Base-by-base conservation (phyloP, 805 yeast species). In the Metschnikowia gelsemii region DNA sequence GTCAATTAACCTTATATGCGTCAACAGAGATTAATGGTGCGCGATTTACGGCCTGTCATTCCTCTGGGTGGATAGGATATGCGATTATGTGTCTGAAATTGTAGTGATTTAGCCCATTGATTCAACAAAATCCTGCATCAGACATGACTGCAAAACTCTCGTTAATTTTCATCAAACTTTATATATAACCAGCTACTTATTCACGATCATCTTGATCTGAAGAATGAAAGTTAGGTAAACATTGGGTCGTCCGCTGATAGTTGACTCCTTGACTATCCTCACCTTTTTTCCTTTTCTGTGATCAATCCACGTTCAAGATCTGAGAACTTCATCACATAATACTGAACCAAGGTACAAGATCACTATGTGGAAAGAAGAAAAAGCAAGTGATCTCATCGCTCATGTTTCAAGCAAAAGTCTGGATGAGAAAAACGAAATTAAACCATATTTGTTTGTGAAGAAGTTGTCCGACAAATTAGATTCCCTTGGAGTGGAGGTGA, bases 401-500 rank as follows among this genome's bases (percentile, higher is more conserved):
- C 21, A 24, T 14, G 49, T 38, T 24, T 28, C 45, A n/a, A 17
- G 18, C 16, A 30, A 40, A 16, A 30, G 27, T 8, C 42, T 41
- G 19, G 49, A 46, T 32, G 35, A 39, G 19, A 46, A 38, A 17
- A 47, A 42, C 31, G 47, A 34, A 18, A 49, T 48, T 42, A 41
- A 31, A 21, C 46, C 54, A 8, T 48, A 43, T 23, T n/a, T 24
- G 5, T 27, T 51, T 11, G 17, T 51, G 17, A 48, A 42, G 38
- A 43, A 40, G 24, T 27, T 36, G 22, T 46, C 52, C 11, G 51
- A 46, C 25, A 52, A 54, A 27, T 73, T 46, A 76, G 90, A 45
- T 54, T 63, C 79, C 0, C 55, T 68, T 16, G 81, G 81, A 2
- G 86, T 86, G 3, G 96, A 88, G 59, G 66, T 80, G 3, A 72